Conservation (phyloP, 2,329 filamentous ascomycete genomes). For the Mollisia scopiformis region DNA sequence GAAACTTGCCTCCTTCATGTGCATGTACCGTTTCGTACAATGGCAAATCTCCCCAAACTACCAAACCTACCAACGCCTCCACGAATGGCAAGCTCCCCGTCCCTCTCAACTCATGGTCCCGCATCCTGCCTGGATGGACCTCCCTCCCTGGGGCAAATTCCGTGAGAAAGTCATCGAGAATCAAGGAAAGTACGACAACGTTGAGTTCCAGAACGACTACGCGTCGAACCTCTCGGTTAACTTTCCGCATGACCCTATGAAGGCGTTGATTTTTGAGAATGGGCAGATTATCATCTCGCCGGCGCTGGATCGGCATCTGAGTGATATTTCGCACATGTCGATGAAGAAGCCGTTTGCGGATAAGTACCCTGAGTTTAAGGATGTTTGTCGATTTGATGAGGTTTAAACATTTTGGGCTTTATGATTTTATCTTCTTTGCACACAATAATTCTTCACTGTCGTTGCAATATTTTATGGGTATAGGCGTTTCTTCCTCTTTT, state of each 20-base stretch:
- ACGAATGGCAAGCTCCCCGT: constrained; percentile 33
- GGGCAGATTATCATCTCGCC: constrained; percentile 29
- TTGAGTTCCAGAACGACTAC: constrained; percentile 34
- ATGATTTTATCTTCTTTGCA: too few species aligned
- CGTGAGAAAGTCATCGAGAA: constrained; percentile 32
- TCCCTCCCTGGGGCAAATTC: constrained; percentile 34
- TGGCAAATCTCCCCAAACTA: constrained; percentile 35
- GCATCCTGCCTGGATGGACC: constrained; percentile 36
- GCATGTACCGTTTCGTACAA: constrained; percentile 36
- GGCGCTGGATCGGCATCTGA: constrained; percentile 30
- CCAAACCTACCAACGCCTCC: constrained; percentile 27
- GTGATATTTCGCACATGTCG: constrained; percentile 31
- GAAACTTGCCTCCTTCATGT: constrained; percentile 36
- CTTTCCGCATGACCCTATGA: constrained; percentile 31
- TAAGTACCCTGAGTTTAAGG: constrained; percentile 36
- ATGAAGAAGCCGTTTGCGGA: constrained; percentile 36
- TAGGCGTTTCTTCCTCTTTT: too few species aligned
- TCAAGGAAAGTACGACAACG: constrained; percentile 31
- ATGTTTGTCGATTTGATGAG: constrained; percentile 34
- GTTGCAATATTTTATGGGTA: too few species aligned
- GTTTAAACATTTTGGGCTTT: too few species aligned
- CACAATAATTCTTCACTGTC: too few species aligned
- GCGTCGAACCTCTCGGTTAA: constrained; percentile 31
- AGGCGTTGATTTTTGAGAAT: constrained; percentile 30
- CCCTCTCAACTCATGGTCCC: constrained; percentile 29